phyloP scores from a whole-genome alignment of 768 basidiomycete genomes.

The Lentinula guzmanii region DNA sequence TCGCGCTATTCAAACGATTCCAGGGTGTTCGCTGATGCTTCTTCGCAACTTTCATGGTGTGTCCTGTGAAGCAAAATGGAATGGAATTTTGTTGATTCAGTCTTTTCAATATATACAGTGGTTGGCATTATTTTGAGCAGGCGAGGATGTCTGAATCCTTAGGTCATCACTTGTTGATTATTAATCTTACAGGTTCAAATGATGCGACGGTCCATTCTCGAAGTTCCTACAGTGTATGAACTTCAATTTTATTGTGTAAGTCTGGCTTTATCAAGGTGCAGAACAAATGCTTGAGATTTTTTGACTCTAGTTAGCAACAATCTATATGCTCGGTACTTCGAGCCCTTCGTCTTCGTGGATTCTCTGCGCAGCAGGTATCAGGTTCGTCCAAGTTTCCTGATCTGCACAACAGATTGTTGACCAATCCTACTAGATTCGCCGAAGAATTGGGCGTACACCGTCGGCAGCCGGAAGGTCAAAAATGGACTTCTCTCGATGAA shows the following conservation, averaged over 20 bases:
- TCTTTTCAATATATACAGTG: slow-evolving; percentile 9
- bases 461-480: slow-evolving; percentile 17
- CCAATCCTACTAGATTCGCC: slow-evolving; percentile 12
- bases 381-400: slow-evolving; percentile 7
- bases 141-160: background rate
- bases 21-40: slow-evolving; percentile 23
- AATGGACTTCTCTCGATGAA: slow-evolving; percentile 32
- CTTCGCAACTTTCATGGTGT: slow-evolving; percentile 21
- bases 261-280: background rate
- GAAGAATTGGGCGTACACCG: slow-evolving; percentile 49
- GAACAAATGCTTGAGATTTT: background rate
- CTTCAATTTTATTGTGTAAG: slow-evolving; percentile 32
- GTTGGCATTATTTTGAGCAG: slow-evolving; percentile 38
- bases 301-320: slow-evolving; percentile 19
- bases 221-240: slow-evolving; percentile 29
- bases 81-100: background rate
- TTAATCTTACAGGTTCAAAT: slow-evolving; percentile 16
- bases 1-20: slow-evolving; percentile 38
- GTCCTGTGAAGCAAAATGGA: background rate
- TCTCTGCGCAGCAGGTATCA: slow-evolving; percentile 36
- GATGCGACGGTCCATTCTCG: slow-evolving; percentile 23
- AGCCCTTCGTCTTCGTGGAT: slow-evolving; percentile 37
- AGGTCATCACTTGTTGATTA: background rate
- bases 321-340: slow-evolving; percentile 28
- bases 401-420: slow-evolving; percentile 21